Percentiles rank a stretch among this genome's conserved stretches.
phyloP scores from a whole-genome alignment of 2,329 filamentous ascomycete genomes.

The Beauveria caledonica region DNA sequence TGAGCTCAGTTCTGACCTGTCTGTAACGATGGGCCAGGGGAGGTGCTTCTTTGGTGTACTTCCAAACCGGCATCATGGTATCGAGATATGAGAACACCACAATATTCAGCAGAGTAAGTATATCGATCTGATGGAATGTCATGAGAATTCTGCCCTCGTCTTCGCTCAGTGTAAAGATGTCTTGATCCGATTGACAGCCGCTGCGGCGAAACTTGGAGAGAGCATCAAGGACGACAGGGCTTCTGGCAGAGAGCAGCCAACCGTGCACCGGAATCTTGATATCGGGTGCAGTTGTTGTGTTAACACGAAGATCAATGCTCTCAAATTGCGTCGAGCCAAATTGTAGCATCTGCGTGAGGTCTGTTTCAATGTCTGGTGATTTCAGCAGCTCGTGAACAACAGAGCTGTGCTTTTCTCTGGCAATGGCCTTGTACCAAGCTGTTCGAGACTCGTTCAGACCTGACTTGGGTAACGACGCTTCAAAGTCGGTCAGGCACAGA shows the following conservation, averaged over 20 bases:
- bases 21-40: constrained; percentile 65
- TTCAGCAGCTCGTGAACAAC: constrained; percentile 47
- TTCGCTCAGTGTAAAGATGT: constrained; percentile 26
- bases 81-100: constrained; percentile 78
- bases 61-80: constrained; percentile 75
- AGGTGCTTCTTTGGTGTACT: constrained; percentile 59
- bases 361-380: constrained; percentile 57
- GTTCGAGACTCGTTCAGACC: constrained; percentile 33
- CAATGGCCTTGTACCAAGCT: constrained; percentile 24
- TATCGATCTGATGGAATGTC: constrained; percentile 61
- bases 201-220: constrained; percentile 46
- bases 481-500: constrained; percentile 57
- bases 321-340: constrained; percentile 30
- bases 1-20: constrained; percentile 74
- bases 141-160: constrained; percentile 46
- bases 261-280: constrained; percentile 72
- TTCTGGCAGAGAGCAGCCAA: constrained; percentile 71
- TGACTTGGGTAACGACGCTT: constrained; percentile 29
- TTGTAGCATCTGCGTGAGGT: constrained; percentile 45
- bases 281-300: constrained; percentile 55
- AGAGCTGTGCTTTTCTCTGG: constrained; percentile 38
- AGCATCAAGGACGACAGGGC: constrained; percentile 55
- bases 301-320: constrained; percentile 36
- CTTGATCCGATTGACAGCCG: constrained; percentile 17
- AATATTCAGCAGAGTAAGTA: constrained; percentile 72